Evolutionary conservation across 345 rosid genomes (phyloP), one percentile per base, ranked within the genome.

Genomic region (Melaleuca quinquenervia): DNA sequence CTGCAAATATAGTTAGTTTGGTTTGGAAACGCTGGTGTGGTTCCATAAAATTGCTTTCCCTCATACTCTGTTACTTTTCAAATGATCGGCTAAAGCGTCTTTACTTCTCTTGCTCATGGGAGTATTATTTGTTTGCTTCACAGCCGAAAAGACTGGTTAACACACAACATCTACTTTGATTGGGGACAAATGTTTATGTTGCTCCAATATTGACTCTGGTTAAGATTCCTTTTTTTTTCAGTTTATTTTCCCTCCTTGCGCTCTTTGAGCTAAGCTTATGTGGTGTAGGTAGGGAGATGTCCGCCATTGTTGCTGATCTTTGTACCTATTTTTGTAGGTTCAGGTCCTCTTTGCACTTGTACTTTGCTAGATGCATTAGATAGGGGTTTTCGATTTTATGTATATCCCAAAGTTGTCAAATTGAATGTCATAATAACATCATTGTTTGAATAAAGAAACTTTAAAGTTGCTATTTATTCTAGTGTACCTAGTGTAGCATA

Each of bases 291-390:
- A 51, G 16, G 27, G 44, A 52, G 44, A 82, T 16, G 45, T 82
- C 56, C 0, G 27, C 45, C 56, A 44, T 51, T 20, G 60, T 82
- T 14, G 1, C 84, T 82, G 18, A 82, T 52, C 45, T 21, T 24
- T 52, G 84, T 58, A 13, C 15, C 7, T 52, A 16, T 29, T 15
- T 22, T 50, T 50, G 87, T n/a, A n/a, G n/a, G n/a, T n/a, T n/a
- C 94, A 96, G 99, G 99, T 86, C 27, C 96, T 60, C 82, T 97
- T 83, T 96, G 99, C 95, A 74, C 97, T 95, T 82, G 78, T n/a
- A n/a, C n/a, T 51, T 29, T 85, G 52, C 54, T 3, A 58, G 74
- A 52, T 91, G 95, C 96, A 97, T 70, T 32, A 70, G 78, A 20
- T 70, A 70, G 78, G 78, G 18, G 78, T 36, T 70, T 36, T 70